Evolutionary conservation across 2,329 filamentous ascomycete species (phyloP).

Genomic region (Chrysosphaeria jannelii): DNA sequence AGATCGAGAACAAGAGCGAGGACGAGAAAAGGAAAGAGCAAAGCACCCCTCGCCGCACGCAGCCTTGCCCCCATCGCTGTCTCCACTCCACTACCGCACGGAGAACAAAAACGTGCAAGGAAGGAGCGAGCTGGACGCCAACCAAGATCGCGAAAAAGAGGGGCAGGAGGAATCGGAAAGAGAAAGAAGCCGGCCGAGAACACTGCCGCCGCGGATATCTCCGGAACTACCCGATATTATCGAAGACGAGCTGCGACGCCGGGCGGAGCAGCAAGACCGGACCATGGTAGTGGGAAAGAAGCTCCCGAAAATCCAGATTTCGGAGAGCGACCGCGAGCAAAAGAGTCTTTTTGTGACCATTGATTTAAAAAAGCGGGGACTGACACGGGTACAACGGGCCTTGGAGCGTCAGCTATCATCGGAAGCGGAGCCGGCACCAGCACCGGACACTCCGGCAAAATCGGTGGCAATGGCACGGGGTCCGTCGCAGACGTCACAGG

Average conservation of each 20-base stretch:
- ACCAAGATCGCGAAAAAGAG: slow-evolving; percentile 1
- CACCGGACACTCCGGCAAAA: slow-evolving; percentile 21
- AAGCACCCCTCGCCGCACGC: not conserved
- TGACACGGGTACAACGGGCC: slow-evolving; percentile 5
- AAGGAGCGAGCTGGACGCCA: slow-evolving; percentile 1
- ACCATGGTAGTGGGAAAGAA: slow-evolving; percentile 6
- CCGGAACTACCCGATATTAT: slow-evolving; percentile 22
- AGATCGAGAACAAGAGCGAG: slow-evolving; percentile 1
- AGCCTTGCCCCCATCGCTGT: not conserved
- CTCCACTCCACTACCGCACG: not conserved
- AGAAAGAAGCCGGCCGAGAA: no score
- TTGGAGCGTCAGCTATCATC: slow-evolving; percentile 12
- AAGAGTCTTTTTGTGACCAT: not conserved
- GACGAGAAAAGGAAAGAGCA: not conserved
- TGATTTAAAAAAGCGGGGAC: not conserved
- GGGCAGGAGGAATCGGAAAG: no score
- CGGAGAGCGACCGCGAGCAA: not conserved
- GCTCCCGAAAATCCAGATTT: slow-evolving; percentile 4
- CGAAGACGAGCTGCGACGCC: slow-evolving; percentile 17
- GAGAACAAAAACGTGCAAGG: not conserved
- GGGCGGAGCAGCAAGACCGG: slow-evolving; percentile 10
- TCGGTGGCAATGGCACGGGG: slow-evolving; percentile 20
- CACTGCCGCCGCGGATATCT: slow-evolving; percentile 19
- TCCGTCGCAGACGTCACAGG: slow-evolving; percentile 20
- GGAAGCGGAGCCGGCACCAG: slow-evolving; percentile 6